Conservation (phyloP, 2,329 filamentous ascomycete genomes). For the Aspergillus calidoustus region DNA sequence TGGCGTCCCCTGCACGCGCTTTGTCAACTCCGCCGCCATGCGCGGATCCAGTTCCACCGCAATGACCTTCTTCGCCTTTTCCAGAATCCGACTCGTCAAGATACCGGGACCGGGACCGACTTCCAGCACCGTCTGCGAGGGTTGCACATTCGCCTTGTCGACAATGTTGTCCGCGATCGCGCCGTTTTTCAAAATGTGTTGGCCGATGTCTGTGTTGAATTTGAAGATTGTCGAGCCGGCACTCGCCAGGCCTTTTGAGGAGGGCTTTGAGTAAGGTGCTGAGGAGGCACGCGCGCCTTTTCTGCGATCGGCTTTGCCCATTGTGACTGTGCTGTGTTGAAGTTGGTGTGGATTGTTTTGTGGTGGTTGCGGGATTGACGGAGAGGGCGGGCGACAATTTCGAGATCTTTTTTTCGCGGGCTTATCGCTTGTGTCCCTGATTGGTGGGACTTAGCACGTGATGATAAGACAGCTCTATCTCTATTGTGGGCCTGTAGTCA, state of each 20-base stretch:
- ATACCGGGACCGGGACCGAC: constrained; percentile 90
- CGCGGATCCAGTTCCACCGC: constrained; percentile 92
- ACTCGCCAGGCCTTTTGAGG: constrained; percentile 24
- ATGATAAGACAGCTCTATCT: not conserved
- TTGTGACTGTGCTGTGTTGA: constrained; percentile 30
- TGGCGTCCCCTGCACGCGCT: constrained; percentile 89
- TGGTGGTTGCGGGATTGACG: not conserved
- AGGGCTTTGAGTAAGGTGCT: constrained; percentile 47
- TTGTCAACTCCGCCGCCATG: constrained; percentile 94
- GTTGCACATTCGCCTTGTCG: constrained; percentile 85
- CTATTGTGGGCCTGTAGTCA: not conserved
- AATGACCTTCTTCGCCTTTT: constrained; percentile 81
- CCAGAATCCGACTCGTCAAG: constrained; percentile 84
- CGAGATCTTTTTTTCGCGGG: not conserved
- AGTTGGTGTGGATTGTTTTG: constrained; percentile 1
- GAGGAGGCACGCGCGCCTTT: constrained; percentile 57
- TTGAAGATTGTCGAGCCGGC: constrained; percentile 87
- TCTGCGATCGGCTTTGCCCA: constrained; percentile 59
- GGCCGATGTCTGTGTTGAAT: constrained; percentile 89
- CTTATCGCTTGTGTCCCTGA: not conserved
- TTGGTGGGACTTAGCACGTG: not conserved
- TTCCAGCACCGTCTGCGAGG: constrained; percentile 84
- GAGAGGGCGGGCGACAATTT: not conserved
- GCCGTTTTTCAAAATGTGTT: constrained; percentile 92
- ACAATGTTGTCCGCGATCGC: constrained; percentile 80